Evolutionary conservation across 305 asterid species (phyloP), one percentile per base, ranked within the genome.

Genomic region (Fraxinus latifolia): DNA sequence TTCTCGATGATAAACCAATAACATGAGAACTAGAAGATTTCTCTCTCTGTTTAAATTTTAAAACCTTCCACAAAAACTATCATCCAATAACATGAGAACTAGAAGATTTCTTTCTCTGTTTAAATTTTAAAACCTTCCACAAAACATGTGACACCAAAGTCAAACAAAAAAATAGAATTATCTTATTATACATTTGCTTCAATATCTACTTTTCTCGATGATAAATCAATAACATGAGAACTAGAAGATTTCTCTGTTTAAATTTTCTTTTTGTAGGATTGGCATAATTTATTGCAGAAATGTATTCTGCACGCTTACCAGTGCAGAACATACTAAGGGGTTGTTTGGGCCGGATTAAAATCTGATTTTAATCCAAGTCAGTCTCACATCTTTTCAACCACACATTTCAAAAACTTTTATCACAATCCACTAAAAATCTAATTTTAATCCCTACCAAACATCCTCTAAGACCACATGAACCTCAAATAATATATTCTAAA

Each of bases 61-160:
- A 83, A 75, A 80, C 81, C 77, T 14, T 76, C 37, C 58, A 79
- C 39, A 53, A 34, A 79, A 29, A 29, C 32, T 29, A 29, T 29
- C 32, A 29, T 29, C 32, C 29, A 60, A 60, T 23, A 60, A 60
- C 32, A 19, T 58, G 68, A 58, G 29, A 6, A 50, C 60, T 14
- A 15, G 60, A 50, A 50, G 60, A 50, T 15, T 50, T 15, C 60
- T 47, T 7, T 14, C 17, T 12, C 7, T 47, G 19, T 47, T 47
- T 15, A 50, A 50, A 50, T 50, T 36, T 23, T 47, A 80, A 83
- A 75, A 80, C 81, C 77, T 14, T 76, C 37, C 58, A 79, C 39
- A 53, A 34, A 27, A 36, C 17, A 79, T 14, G 74, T 77, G 53
- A 60, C 84, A 42, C 27, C 53, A 76, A 62, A 68, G 58, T 75